phyloP scores from a whole-genome alignment of 306 rosid genomes.

The Comarum palustre region DNA sequence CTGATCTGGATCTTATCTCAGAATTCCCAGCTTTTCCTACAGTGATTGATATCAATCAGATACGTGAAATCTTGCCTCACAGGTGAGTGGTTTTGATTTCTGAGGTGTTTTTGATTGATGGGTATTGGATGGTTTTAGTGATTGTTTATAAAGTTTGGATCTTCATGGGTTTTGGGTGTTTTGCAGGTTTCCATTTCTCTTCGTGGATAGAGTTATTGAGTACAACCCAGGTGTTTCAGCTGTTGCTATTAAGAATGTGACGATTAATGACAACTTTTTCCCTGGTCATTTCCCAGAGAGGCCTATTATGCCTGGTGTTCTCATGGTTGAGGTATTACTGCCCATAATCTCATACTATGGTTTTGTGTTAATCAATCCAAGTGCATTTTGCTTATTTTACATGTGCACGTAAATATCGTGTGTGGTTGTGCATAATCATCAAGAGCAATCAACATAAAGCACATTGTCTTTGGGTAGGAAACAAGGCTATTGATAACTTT shows the following conservation, averaged over 20 bases:
- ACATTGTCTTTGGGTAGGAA: not conserved
- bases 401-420: not conserved
- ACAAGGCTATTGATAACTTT: not conserved
- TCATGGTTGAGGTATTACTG: conserved; percentile 74
- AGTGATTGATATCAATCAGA: conserved; percentile 77
- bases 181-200: conserved; percentile 82
- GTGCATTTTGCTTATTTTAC: not conserved
- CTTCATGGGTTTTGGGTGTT: not conserved
- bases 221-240: conserved; percentile 48
- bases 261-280: conserved; percentile 86
- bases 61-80: conserved; percentile 86
- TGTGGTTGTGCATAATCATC: not conserved
- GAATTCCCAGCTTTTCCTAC: conserved; percentile 72
- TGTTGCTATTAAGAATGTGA: conserved; percentile 50
- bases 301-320: conserved; percentile 99
- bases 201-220: conserved; percentile 77
- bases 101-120: not conserved
- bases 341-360: not conserved
- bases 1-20: conserved; percentile 31
- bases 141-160: not conserved
- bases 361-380: not conserved
- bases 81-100: conserved; percentile 32
- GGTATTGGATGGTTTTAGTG: not conserved
- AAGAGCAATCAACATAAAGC: not conserved
- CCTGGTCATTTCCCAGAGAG: conserved; percentile 96